Base-by-base conservation (phyloP, 1,139 yeast species). In the Yamadazyma diospyri region DNA sequence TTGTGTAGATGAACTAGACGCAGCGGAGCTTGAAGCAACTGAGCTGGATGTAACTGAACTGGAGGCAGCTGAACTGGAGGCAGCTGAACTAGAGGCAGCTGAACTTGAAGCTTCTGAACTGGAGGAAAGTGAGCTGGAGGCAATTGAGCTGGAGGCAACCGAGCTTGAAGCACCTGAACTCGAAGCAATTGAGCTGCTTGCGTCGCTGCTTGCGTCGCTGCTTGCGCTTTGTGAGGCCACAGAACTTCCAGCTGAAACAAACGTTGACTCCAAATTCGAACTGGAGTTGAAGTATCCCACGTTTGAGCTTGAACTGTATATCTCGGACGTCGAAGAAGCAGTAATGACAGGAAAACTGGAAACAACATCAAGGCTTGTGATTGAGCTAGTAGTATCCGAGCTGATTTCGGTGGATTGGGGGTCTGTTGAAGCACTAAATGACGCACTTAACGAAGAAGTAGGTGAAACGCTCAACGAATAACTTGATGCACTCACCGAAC, bases 31-130 rank as follows among this genome's bases (percentile, higher is more conserved):
- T 26, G 31, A 27, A 11, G 13, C 15, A 19, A 8, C 23, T 8
- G 17, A n/a, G 21, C 25, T 24, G 7, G 36, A 14, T 6, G 32
- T 3, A 25, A 40, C 25, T 16, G 42, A 29, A 21, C 25, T 22
- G 6, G 42, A 36, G 15, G 33, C 25, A 14, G 40, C 33, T 20
- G 34, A 30, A n/a, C 29, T 27, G 13, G 36, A 24, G 28, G 38
- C 23, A 23, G 15, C 16, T 16, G 37, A 27, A 21, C 23, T 19
- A 3, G 18, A 25, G 14, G 8, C 29, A 21, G 18, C 15, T 18
- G 30, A 28, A 20, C 25, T 20, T 15, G 19, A 10, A n/a, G n/a
- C 20, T 16, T 12, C 3, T 6, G n/a, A n/a, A n/a, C n/a, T n/a
- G n/a, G n/a, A n/a, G n/a, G n/a, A n/a, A n/a, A n/a, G n/a, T 25